These are phyloP conservation scores for Coemansia sp. DNA, from an alignment of 192 early-diverging fungal species.

Conservation along the genomic window DNA sequence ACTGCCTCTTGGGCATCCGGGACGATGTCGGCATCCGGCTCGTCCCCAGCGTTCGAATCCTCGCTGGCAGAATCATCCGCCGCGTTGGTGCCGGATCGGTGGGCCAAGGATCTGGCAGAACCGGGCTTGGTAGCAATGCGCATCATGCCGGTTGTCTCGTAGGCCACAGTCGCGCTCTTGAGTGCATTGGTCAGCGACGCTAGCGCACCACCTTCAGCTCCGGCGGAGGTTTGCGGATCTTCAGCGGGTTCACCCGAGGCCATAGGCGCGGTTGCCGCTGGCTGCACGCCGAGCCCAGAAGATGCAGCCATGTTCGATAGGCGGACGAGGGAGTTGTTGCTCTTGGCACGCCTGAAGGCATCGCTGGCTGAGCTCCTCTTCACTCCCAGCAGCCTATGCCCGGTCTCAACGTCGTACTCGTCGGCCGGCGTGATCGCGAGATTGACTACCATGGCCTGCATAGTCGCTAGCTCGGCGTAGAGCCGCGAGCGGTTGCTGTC, in stretches of 20 bases:
- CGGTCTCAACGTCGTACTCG: conserved; percentile 28
- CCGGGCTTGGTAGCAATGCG: conserved; percentile 5
- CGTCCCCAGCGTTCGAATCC: neutral
- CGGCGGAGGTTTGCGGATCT: neutral
- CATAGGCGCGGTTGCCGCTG: neutral
- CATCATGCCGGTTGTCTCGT: conserved; percentile 30
- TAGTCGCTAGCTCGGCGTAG: conserved; percentile 20
- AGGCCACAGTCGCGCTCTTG: conserved; percentile 20
- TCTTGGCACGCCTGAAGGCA: neutral
- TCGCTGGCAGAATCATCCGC: neutral
- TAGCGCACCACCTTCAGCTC: neutral
- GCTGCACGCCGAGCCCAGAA: conserved; percentile 17
- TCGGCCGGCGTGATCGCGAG: conserved; percentile 34
- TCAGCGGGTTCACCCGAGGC: neutral
- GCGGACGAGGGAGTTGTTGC: conserved; percentile 3
- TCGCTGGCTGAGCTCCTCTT: neutral
- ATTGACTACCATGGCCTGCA: conserved; percentile 36
- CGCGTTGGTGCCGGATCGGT: neutral
- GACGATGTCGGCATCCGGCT: too few relatives aligned
- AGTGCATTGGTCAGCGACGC: neutral
- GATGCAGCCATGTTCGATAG: conserved; percentile 22
- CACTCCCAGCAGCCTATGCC: conserved; percentile 14
- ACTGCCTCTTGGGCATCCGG: neutral
- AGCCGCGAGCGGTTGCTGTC: neutral
- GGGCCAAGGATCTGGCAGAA: neutral